Evolutionary conservation across 441 rosid species (phyloP).

Genomic region (Eutrema salsugineum): DNA sequence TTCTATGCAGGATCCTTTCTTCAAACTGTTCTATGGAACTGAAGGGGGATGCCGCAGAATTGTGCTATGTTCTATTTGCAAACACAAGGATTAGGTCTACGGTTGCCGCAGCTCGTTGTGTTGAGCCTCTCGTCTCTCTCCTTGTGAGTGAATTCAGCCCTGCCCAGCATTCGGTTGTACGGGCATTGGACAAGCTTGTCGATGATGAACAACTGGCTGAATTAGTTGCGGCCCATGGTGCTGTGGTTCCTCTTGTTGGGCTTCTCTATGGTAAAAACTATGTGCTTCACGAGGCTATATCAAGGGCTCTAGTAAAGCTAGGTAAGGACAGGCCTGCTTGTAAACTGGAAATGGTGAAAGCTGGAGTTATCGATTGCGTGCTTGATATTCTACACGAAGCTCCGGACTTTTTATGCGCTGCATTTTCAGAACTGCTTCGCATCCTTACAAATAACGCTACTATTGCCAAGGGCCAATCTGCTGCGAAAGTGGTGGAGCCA

Average conservation of each 20-base stretch:
- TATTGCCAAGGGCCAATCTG: constrained; percentile 94
- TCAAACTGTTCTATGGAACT: constrained; percentile 92
- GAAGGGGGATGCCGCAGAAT: constrained; percentile 99
- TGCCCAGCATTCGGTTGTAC: constrained; percentile 95
- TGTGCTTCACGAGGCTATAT: constrained; percentile 96
- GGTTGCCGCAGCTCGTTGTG: constrained; percentile 98
- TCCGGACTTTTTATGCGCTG: constrained; percentile 94
- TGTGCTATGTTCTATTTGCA: constrained; percentile 95
- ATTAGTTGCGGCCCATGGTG: constrained; percentile 99
- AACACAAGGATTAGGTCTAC: constrained; percentile 96
- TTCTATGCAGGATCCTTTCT: constrained; percentile 97
- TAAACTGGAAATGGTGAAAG: constrained; percentile 99
- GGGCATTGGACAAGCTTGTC: constrained; percentile 92
- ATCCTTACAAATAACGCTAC: constrained; percentile 97
- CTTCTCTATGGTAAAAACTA: constrained; percentile 90
- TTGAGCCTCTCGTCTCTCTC: constrained; percentile 98
- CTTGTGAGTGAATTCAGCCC: constrained; percentile 90
- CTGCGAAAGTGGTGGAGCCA: constrained; percentile 97
- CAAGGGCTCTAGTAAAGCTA: constrained; percentile 96
- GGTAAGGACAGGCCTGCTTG: constrained; percentile 99
- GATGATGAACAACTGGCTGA: constrained; percentile 99
- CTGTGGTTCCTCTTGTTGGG: constrained; percentile 98
- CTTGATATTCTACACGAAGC: constrained; percentile 97
- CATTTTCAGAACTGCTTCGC: constrained; percentile 92
- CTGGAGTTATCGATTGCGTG: constrained; percentile 90